Evolutionary conservation across 192 early-diverging fungal genomes (phyloP).

Genomic region (Backusella circina): DNA sequence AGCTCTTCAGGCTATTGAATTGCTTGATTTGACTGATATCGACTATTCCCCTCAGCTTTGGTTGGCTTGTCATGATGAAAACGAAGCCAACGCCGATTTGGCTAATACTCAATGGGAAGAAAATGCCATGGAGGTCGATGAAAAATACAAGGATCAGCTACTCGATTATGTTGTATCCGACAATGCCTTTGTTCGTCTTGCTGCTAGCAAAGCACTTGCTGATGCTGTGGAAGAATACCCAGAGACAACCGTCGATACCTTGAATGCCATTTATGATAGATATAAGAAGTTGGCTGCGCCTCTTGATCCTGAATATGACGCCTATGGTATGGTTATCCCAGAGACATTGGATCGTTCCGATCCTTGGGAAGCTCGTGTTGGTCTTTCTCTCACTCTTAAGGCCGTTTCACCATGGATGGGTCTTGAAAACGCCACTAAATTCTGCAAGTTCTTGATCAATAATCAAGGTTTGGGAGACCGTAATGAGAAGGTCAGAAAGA

Average conservation of each 20-base stretch:
- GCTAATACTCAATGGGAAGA: slow-evolving; percentile 66
- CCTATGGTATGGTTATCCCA: slow-evolving; percentile 84
- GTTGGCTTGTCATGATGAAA: slow-evolving; percentile 64
- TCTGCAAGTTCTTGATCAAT: slow-evolving; percentile 77
- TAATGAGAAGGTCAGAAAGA: slow-evolving; percentile 67
- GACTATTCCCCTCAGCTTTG: slow-evolving; percentile 68
- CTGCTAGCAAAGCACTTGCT: slow-evolving; percentile 62
- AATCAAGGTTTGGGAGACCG: slow-evolving; percentile 84
- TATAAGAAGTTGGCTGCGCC: slow-evolving; percentile 62
- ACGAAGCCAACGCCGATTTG: slow-evolving; percentile 43
- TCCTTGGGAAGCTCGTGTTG: slow-evolving; percentile 75
- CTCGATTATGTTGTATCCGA: slow-evolving; percentile 46
- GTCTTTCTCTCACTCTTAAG: slow-evolving; percentile 74
- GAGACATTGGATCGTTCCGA: slow-evolving; percentile 81
- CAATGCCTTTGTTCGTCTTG: slow-evolving; percentile 51
- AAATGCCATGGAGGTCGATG: slow-evolving; percentile 52
- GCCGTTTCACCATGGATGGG: slow-evolving; percentile 61
- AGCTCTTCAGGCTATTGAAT: slow-evolving; percentile 58
- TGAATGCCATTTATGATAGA: slow-evolving; percentile 54
- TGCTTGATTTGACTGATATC: slow-evolving; percentile 51
- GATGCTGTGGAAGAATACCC: slow-evolving; percentile 56
- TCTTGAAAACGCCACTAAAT: slow-evolving; percentile 44
- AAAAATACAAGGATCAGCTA: slow-evolving; percentile 42
- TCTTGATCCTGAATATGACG: slow-evolving; percentile 85
- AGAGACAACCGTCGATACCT: slow-evolving; percentile 45